A percentile compares a stretch with the other conserved stretches of the same genome.
Evolutionary conservation across 495 filamentous ascomycete genomes (phyloP).

Genomic region (Neurospora tetrasperma): DNA sequence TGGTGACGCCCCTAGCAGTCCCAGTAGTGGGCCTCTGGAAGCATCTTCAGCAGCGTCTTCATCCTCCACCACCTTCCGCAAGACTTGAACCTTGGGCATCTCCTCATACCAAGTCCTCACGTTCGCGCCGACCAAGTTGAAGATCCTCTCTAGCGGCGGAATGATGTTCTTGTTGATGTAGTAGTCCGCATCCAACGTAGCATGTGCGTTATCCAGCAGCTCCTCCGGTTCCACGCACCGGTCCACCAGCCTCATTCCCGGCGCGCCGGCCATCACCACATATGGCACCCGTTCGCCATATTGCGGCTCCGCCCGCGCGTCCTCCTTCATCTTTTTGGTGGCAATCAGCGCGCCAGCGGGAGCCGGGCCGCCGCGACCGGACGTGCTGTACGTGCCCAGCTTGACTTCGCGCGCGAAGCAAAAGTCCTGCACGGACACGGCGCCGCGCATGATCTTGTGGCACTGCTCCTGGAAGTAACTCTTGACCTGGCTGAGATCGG

Average conservation of each 20-base stretch:
- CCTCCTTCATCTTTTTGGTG: constrained; percentile 72
- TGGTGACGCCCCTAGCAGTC: not conserved
- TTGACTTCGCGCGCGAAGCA: constrained; percentile 88
- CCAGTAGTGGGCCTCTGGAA: not conserved
- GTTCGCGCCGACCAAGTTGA: constrained; percentile 92
- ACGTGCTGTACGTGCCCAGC: constrained; percentile 79
- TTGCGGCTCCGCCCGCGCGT: constrained; percentile 81
- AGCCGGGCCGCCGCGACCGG: constrained; percentile 50
- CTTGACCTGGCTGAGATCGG: constrained; percentile 85
- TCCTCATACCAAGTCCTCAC: constrained; percentile 89
- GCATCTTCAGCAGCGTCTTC: not conserved
- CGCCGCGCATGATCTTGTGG: constrained; percentile 82
- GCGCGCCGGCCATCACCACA: constrained; percentile 79
- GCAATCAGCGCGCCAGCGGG: constrained; percentile 85
- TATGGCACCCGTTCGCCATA: constrained; percentile 94
- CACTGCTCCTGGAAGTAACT: constrained; percentile 84
- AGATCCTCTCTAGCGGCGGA: constrained; percentile 89
- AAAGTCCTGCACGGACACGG: constrained; percentile 88
- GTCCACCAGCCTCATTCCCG: constrained; percentile 77
- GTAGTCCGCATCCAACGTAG: constrained; percentile 91
- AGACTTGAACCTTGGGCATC: constrained; percentile 82
- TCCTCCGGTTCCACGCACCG: constrained; percentile 81
- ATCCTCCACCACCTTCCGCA: constrained; percentile 43
- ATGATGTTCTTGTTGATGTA: constrained; percentile 95
- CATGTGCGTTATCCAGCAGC: constrained; percentile 61